Evolutionary conservation across 192 early-diverging fungal species (phyloP), one percentile per base, ranked within the genome.

Genomic region (Coemansia furcata): DNA sequence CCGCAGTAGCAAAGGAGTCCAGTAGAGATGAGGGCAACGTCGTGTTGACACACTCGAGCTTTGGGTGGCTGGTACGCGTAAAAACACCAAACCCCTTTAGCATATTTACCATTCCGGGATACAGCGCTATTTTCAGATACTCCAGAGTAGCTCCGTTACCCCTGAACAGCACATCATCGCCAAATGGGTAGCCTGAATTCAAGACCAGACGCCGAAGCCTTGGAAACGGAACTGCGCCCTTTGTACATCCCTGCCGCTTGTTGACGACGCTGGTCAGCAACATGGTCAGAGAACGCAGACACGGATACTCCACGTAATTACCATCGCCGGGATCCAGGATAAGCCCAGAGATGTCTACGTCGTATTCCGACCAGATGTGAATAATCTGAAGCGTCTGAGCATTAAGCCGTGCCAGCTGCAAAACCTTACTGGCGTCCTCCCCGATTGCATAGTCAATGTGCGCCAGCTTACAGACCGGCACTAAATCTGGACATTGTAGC

Each of bases 181-280:
- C 7, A 38, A 38, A 38, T 8, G 63, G 63, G 21, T 65, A 65
- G 8, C 26, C 36, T 14, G 19, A 23, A 6, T 32, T 3, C 17
- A 33, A 38, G 8, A 38, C 35, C 9, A 65, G 42, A 0, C n/a
- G 21, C 19, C 32, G 47, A 2, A 65, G 63, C 7, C 21, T 44
- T n/a, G 63, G 63, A 54, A 65, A 65, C 21, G 63, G 63, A 3
- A 47, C 46, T 21, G n/a, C 49, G n/a, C 21, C 33, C 17, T n/a
- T 52, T 8, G 19, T 5, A 4, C 9, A 19, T 14, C 15, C 19
- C 4, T 46, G 12, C 19, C 15, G 4, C 7, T 12, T 46, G 14
- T 46, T 19, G 15, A 4, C 7, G 14, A 7, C 15, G 15, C 4
- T 46, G 4, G 7, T 46, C 6, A 46, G 12, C 12, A n/a, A 0